Evolutionary conservation across 2,329 filamentous ascomycete species (phyloP), one percentile per base, ranked within the genome.

Genomic region (Dothiorella sarmentorum): DNA sequence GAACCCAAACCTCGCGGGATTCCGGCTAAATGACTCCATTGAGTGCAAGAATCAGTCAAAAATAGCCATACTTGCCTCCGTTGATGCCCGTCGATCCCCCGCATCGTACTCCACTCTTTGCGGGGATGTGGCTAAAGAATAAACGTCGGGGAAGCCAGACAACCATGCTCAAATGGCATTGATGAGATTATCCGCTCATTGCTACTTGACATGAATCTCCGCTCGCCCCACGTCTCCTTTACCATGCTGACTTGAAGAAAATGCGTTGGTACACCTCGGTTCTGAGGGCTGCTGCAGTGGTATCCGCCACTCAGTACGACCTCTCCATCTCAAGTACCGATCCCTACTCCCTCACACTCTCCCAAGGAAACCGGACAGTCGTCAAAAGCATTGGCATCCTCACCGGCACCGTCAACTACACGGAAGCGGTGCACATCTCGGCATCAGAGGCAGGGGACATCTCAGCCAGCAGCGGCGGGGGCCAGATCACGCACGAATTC

Each of bases 311-410:
- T 2, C 31, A 15, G 3, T 37, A 18, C 20, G 47, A 24, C 2
- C 1, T 51, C 2, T 51, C 47, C 10, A 4, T 35, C 15, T 22
- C 31, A 17, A 51, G 11, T 11, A 17, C 20, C 15, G 15, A 26
- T 18, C 61, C 62, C 5, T 63, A 60, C 26, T 61, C 56, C 3
- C 59, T 69, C 11, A 35, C 61, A 22, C 51, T 69, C 20, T 59
- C 56, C 13, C 52, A 61, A 35, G 65, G 63, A 45, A 63, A 66
- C 27, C 40, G 45, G 24, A 63, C 59, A 1, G 24, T 69, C 3
- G 64, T 66, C 7, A 56, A 63, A 26, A 67, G 66, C 35, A 59
- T 61, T 7, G 63, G 59, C 4, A 62, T 68, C 15, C 56, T 68
- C 0, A 43, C 60, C 11, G 66, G 65, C 13, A 26, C 29, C 18